Conservation (phyloP, 2,329 filamentous ascomycete species). For the Coniochaeta sp. region DNA sequence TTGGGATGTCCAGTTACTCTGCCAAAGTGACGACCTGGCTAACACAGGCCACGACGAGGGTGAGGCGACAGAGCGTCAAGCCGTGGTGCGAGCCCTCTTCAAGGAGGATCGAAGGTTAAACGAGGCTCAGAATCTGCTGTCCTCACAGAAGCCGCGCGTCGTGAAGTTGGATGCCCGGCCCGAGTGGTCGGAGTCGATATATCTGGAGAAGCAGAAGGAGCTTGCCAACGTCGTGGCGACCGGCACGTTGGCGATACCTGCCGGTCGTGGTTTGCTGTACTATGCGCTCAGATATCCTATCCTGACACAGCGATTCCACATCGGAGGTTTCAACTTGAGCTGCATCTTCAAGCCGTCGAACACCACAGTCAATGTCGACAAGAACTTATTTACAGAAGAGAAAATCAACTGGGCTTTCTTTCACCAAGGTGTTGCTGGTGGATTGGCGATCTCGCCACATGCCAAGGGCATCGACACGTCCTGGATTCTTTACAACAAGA, state of each 20-base stretch:
- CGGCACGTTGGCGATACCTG: constrained; percentile 80
- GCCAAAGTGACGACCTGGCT: constrained; percentile 55
- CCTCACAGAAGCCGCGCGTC: constrained; percentile 71
- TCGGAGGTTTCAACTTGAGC: constrained; percentile 84
- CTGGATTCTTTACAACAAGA: constrained; percentile 98
- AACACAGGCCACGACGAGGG: constrained; percentile 64
- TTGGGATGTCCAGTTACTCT: constrained; percentile 74
- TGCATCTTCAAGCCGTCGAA: constrained; percentile 90
- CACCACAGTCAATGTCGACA: constrained; percentile 89
- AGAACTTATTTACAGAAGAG: constrained; percentile 81
- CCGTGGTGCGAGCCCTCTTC: constrained; percentile 81
- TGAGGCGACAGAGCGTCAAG: constrained; percentile 75
- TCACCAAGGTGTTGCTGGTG: constrained; percentile 90
- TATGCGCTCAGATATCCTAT: constrained; percentile 83
- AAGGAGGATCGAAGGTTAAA: constrained; percentile 83
- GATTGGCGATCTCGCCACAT: constrained; percentile 80
- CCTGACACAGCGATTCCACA: constrained; percentile 84
- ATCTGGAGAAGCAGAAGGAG: constrained; percentile 88
- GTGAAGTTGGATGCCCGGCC: constrained; percentile 71
- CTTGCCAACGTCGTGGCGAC: constrained; percentile 80
- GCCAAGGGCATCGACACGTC: constrained; percentile 95
- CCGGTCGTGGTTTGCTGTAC: constrained; percentile 80
- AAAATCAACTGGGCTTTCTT: constrained; percentile 99
- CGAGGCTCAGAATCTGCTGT: constrained; percentile 79
- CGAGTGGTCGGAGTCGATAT: constrained; percentile 76